Percentiles rank a stretch among this genome's conserved stretches.
phyloP scores from a whole-genome alignment of 1,284 basidiomycete species.

The Rhodotorula sp. region DNA sequence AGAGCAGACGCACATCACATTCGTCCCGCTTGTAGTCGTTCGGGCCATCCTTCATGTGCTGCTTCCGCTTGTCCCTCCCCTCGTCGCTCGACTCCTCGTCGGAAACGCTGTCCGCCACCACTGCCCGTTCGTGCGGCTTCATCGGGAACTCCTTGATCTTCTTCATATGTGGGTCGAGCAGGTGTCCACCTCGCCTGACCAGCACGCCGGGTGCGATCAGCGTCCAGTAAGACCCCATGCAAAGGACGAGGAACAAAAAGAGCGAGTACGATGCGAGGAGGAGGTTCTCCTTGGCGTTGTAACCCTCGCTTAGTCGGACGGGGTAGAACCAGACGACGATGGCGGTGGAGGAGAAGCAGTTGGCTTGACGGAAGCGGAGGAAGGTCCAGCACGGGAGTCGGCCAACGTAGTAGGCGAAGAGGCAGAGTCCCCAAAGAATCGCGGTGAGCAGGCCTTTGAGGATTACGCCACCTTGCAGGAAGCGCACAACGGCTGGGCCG shows the following conservation, averaged over 20 bases:
- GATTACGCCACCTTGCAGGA: conserved; percentile 29
- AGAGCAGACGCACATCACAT: conserved; percentile 1
- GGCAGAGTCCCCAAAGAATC: conserved; percentile 26
- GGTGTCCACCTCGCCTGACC: conserved; percentile 19
- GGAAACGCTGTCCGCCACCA: not conserved
- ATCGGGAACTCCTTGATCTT: conserved; percentile 17
- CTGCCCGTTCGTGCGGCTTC: not conserved
- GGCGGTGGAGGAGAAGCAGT: conserved; percentile 21
- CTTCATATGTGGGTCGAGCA: conserved; percentile 22
- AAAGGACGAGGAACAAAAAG: conserved; percentile 28
- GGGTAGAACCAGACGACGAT: conserved; percentile 31
- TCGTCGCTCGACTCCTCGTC: not conserved
- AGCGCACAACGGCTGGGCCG: conserved; percentile 20
- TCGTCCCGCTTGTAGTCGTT: conserved; percentile 15
- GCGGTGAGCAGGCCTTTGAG: conserved; percentile 27
- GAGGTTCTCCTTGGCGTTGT: not conserved
- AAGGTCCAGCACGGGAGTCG: conserved; percentile 18
- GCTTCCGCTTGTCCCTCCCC: not conserved
- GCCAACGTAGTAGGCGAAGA: conserved; percentile 21
- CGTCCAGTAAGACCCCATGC: conserved; percentile 32
- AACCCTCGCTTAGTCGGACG: conserved; percentile 2
- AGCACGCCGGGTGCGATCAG: conserved; percentile 29
- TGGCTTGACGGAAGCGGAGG: conserved; percentile 31
- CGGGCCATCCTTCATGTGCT: conserved; percentile 4
- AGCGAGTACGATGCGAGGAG: conserved; percentile 22